These are phyloP conservation scores for Lentinus brumalis DNA, from an alignment of 768 basidiomycete species.

Conservation along the genomic window DNA sequence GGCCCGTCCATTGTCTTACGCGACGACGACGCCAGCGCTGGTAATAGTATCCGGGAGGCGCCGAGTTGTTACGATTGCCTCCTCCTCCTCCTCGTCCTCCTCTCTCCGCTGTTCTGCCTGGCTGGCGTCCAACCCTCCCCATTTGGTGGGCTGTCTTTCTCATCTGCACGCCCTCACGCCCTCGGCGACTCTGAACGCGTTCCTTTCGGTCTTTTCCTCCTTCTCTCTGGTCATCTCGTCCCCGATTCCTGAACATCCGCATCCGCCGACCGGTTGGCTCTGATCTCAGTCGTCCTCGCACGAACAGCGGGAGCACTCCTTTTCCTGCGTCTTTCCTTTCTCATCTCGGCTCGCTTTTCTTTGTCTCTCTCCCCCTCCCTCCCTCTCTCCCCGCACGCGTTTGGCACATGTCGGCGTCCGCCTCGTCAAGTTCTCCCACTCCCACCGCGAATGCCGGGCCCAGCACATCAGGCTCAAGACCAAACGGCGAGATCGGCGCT, in stretches of 20 bases:
- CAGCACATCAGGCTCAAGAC: slow-evolving; percentile 23
- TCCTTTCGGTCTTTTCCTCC: slow-evolving; percentile 25
- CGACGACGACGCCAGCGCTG: slow-evolving; percentile 13
- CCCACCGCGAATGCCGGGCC: slow-evolving; percentile 25
- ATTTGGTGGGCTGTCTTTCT: slow-evolving; percentile 18
- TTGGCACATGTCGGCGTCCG: slow-evolving; percentile 30
- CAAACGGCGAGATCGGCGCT: slow-evolving; percentile 26
- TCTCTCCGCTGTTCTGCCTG: slow-evolving; percentile 26
- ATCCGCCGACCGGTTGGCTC: slow-evolving; percentile 16
- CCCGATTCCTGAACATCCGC: slow-evolving; percentile 1
- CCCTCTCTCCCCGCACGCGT: slow-evolving; percentile 3
- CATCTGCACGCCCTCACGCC: slow-evolving; percentile 14
- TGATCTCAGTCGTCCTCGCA: slow-evolving; percentile 16
- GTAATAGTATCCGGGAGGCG: background rate
- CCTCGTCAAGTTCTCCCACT: slow-evolving; percentile 27
- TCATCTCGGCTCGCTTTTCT: slow-evolving; percentile 8
- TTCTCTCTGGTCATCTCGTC: slow-evolving; percentile 16
- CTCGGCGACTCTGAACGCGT: slow-evolving; percentile 29
- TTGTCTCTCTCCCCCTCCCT: slow-evolving; percentile 6
- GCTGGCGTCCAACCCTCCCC: slow-evolving; percentile 24
- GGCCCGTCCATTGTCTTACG: slow-evolving; percentile 5
- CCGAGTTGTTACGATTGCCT: slow-evolving; percentile 14
- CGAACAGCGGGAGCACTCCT: slow-evolving; percentile 20
- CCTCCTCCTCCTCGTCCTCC: slow-evolving; percentile 16
- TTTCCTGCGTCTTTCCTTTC: slow-evolving; percentile 13